These are phyloP conservation scores for Pseudogymnoascus sp. DNA, from an alignment of 2,329 filamentous ascomycete species.

Conservation along the genomic window DNA sequence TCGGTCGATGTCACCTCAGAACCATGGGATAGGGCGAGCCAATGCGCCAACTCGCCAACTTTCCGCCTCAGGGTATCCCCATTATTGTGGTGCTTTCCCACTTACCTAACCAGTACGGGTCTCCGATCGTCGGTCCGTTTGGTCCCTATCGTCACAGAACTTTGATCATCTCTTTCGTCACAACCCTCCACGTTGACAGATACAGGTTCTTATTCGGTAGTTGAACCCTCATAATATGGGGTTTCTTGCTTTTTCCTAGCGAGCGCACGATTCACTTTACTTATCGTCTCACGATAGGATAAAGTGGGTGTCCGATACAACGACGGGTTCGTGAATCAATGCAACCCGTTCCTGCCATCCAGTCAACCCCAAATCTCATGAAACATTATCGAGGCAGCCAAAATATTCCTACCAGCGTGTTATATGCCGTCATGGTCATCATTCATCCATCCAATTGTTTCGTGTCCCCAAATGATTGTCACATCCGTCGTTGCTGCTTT, in stretches of 20 bases:
- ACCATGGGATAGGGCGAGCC: neutral
- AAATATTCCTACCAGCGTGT: slow-evolving; percentile 4
- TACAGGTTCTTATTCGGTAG: slow-evolving; percentile 1
- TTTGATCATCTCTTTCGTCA: neutral
- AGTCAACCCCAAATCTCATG: neutral
- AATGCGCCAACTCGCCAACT: no score
- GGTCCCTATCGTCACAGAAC: neutral
- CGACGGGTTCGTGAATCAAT: neutral
- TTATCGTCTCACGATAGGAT: slow-evolving; percentile 1
- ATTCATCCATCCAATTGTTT: slow-evolving; percentile 1
- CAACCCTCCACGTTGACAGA: slow-evolving; percentile 6
- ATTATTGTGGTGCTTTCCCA: slow-evolving; percentile 4
- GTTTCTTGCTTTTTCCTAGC: slow-evolving; percentile 1
- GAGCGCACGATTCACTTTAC: neutral
- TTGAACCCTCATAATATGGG: neutral
- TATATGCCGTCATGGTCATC: slow-evolving; percentile 1
- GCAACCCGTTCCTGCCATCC: neutral
- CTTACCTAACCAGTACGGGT: neutral
- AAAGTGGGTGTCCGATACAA: slow-evolving; percentile 4
- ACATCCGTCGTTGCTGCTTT: slow-evolving; percentile 2
- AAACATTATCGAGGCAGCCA: neutral
- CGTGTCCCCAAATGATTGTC: slow-evolving; percentile 6
- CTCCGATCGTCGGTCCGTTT: slow-evolving; percentile 2
- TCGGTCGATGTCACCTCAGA: slow-evolving; percentile 1
- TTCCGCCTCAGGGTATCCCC: neutral